Base-by-base conservation (phyloP, 2,329 filamentous ascomycete genomes). In the Calycina marina region DNA sequence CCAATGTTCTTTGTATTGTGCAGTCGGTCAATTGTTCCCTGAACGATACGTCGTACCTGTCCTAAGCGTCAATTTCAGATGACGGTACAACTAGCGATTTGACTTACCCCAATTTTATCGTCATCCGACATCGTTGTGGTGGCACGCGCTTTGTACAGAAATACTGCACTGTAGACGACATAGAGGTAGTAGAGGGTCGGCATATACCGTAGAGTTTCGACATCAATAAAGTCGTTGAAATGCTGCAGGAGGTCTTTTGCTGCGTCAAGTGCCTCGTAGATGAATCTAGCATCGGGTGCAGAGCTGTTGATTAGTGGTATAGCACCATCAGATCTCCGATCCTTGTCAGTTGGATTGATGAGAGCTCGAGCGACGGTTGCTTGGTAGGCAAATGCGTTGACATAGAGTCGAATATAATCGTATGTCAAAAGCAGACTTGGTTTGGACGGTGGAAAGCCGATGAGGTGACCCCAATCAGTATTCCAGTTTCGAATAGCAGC, bases 301-400 rank as follows among this genome's bases (percentile, higher is more conserved):
- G 75, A 58, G 35, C 72, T 67, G 30, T 48, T 45, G 25, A 50
- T 49, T 8, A 46, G 36, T 10, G 45, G 44, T 17, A 48, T 38
- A 10, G 41, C 34, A 6, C 43, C 39, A 27, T 41, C 44, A 56
- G 59, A 45, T 65, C 70, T 5, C 57, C 57, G 46, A 30, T 47
- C 41, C 25, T 42, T 47, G 15, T 48, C 42, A 18, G 43, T 41
- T 26, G 48, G 43, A 14, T 41, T 44, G 5, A 44, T 45, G 11
- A 50, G 30, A 34, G 53, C 66, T 46, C 63, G 67, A 43, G 55
- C 70, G 30, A 68, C 70, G 1, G 74, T 78, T 3, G 77, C 77
- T 48, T 83, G 77, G 42, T 82, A 82, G 2, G 77, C 77, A 47
- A 82, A 83, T 0, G 77, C 77, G 37, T 80, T 81, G 30, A 77